Base-by-base conservation (phyloP, 2,329 filamentous ascomycete genomes). In the Pseudogymnoascus sp. region DNA sequence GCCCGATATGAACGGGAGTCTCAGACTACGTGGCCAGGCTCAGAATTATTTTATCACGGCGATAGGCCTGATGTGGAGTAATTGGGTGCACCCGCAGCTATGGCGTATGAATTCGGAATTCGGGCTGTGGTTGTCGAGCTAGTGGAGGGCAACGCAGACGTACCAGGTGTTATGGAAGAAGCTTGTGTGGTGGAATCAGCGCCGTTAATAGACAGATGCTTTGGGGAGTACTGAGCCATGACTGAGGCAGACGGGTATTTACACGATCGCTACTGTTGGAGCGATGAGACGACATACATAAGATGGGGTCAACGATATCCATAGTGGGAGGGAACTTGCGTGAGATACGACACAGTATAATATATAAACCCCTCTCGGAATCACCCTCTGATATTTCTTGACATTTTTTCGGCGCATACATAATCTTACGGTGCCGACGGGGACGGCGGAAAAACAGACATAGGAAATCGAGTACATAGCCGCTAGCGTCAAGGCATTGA, bases 1-100 rank as follows among this genome's bases (percentile, higher is more conserved):
- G 90, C 90, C 40, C 31, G 31, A 7, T 11, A 33, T 10, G 85
- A 89, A 19, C 88, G 87, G 93, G 74, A 90, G 93, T 67, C 84
- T 78, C 71, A 93, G 74, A 72, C 72, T n/a, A 21, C 8, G 24
- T 10, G 44, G 8, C 21, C 42, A 6, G 19, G 5, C 42, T 3
- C 6, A 11, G 4, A 11, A 26, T 13, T n/a, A 11, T 11, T 13
- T 13, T 16, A 14, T 14, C 2, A 26, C 13, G 42, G 42, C 11
- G 42, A 50, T 50, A n/a, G 24, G 29, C 44, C 24, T n/a, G 44
- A 50, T 26, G 44, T 50, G 21, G 44, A 29, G 24, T 50, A 29
- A 50, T 50, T 50, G 13, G 24, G 44, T 50, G 3, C 19, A n/a
- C 11, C 44, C 1, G 13, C 44, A 29, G 13, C 24, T 4, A 50